Conservation (phyloP, 2,329 filamentous ascomycete species). For the Pseudodiploospora longispora region DNA sequence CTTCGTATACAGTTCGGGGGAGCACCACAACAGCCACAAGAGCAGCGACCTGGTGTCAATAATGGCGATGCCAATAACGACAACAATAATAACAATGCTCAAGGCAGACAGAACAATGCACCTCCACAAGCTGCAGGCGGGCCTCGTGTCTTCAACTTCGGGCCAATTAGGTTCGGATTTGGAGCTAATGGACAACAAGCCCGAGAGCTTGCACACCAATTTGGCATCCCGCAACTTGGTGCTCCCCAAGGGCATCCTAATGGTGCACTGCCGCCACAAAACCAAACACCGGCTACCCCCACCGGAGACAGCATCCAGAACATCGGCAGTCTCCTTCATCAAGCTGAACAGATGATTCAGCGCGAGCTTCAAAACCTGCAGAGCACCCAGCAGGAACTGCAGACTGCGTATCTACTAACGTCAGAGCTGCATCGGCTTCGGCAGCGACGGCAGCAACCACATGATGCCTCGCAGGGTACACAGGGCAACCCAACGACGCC, state of each 20-base stretch:
- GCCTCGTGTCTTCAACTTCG: conserved; percentile 61
- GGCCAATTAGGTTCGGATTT: conserved; percentile 67
- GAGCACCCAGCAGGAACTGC: conserved; percentile 57
- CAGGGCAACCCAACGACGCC: conserved; percentile 6
- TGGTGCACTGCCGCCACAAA: conserved; percentile 11
- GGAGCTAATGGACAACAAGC: conserved; percentile 63
- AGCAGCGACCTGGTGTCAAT: conserved; percentile 15
- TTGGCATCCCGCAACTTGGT: conserved; percentile 37
- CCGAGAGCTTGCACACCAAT: conserved; percentile 57
- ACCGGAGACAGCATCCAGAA: conserved; percentile 28
- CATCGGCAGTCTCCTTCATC: conserved; percentile 52
- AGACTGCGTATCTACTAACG: conserved; percentile 59
- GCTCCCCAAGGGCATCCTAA: conserved; percentile 13
- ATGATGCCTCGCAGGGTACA: conserved; percentile 18
- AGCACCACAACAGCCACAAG: conserved; percentile 9
- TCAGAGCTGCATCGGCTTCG: conserved; percentile 60
- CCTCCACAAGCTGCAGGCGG: conserved; percentile 16
- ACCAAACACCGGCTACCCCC: conserved; percentile 11
- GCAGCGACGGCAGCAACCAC: conserved; percentile 33
- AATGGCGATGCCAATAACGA: too few relatives aligned
- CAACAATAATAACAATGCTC: conserved; percentile 8
- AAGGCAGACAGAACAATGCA: conserved; percentile 8
- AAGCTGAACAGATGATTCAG: conserved; percentile 61
- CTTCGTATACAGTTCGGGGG: conserved; percentile 24
- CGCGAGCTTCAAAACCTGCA: conserved; percentile 58